Base-by-base conservation (phyloP, 257 asterid species). In the Nyctanthes arbortristis region DNA sequence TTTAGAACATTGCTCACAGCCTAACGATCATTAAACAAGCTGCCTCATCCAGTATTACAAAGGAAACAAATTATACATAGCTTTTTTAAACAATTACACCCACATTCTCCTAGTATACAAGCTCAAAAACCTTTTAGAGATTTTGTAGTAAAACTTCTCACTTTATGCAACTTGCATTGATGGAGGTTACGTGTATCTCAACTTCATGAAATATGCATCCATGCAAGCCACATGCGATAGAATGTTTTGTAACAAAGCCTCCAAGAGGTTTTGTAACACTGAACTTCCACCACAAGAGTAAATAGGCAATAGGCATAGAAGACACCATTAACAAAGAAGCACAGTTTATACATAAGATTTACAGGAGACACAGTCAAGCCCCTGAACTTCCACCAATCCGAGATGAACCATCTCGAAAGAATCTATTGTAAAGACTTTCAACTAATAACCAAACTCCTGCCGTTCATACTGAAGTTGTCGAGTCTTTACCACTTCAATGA, bases 21-120 rank as follows among this genome's bases (percentile, higher is more conserved):
- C 54, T 14, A n/a, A 22, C 25, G 4, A 5, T 45, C 55, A 45
- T 45, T 3, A 45, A 32, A 71, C 43, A 56, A 45, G 31, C 43
- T 75, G 69, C 68, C 67, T 20, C 28, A 78, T 73, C 76, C 79
- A 73, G 79, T 69, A 69, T 75, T 80, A 80, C 90, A 84, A 71
- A 74, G 77, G 68, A 56, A 75, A 77, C 75, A 77, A 71, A 77
- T 82, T 78, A 69, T 81, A 77, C 70, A 76, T 81, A 71, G 35
- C 9, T 56, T 55, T 63, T 64, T 57, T 54, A 71, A 63, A 68
- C 67, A 60, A 33, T 68, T 66, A 58, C 24, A 39, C 64, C 71
- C 59, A 43, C 64, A 40, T 65, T 72, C 66, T 10, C 62, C 66
- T 34, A 71, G 58, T 61, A 54, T 66, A 68, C 70, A 61, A 76